Base-by-base conservation (phyloP, 208 protist species). In the Novymonas esmeraldas region DNA sequence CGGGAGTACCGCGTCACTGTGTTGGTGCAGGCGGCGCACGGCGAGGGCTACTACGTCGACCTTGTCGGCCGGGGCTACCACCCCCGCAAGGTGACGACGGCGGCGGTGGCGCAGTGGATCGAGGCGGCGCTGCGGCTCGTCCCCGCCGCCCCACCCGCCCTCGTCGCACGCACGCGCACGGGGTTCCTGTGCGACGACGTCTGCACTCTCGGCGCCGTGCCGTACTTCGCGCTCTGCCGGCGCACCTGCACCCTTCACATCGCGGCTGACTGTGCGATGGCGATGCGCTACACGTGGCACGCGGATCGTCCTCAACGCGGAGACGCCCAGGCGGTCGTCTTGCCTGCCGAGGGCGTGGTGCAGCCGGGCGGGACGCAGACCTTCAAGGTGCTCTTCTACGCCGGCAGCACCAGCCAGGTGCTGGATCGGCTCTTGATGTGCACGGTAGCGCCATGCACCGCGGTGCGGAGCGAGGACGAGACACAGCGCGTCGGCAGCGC, bases 221-320 rank as follows among this genome's bases (percentile, higher is more conserved):
- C 90, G n/a, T 87, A 82, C 73, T 93, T 90, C 76, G 81, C 90
- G 13, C 77, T 97, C 6, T 84, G 94, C 60, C 87, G 93, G 6
- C 85, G 87, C 52, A 60, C 81, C 20, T 81, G 86, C 56, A 79
- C 76, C 57, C 26, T 97, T 14, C 73, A 82, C 33, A 61, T 76
- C 20, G 22, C 70, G 3, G 46, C 62, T 3, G 70, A 64, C 20
- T 64, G 44, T 10, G 44, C 54, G 20, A 44, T 16, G 18, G 61
- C 61, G 28, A 34, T 76, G 44, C 62, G 62, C 13, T 76, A 60
- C 41, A 33, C 62, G 24, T 76, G 70, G 70, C 70, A 64, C 24
- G 62, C 78, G 13, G 78, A 80, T 16, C 45, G 39, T 20, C 73
- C 84, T 18, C 52, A 59, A 36, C 78, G 75, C 49, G 89, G 89